Percentiles rank a stretch among this genome's conserved stretches.
phyloP scores from a whole-genome alignment of 1,284 basidiomycete genomes.

The Schizophyllum commune region DNA sequence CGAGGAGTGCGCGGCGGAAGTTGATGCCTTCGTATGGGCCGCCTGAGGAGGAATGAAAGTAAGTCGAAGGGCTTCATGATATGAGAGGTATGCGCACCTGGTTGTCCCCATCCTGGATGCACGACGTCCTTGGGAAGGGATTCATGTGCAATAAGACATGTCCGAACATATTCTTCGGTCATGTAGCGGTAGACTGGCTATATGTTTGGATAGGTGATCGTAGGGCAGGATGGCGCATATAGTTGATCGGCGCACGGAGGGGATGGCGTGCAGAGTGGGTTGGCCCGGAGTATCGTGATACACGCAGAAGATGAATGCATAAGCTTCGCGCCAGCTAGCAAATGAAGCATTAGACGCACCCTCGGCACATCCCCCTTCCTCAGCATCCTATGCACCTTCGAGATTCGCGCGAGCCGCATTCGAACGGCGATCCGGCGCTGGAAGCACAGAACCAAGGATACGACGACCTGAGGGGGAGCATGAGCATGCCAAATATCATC shows the following conservation, averaged over 20 bases:
- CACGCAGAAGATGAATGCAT: slow-evolving; percentile 1
- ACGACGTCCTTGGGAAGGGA: slow-evolving; percentile 63
- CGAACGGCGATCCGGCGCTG: slow-evolving; percentile 62
- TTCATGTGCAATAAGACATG: slow-evolving; percentile 70
- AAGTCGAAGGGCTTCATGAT: background rate
- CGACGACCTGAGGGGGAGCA: slow-evolving; percentile 30
- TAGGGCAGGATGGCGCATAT: background rate
- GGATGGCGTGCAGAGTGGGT: background rate
- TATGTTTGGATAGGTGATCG: background rate
- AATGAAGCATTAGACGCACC: slow-evolving; percentile 31
- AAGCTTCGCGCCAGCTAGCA: background rate
- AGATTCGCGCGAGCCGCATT: slow-evolving; percentile 57
- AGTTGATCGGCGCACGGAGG: background rate
- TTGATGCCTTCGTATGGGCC: slow-evolving; percentile 50
- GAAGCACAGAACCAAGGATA: slow-evolving; percentile 52
- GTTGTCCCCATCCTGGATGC: slow-evolving; percentile 79
- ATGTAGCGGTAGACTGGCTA: slow-evolving; percentile 71
- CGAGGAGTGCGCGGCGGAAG: slow-evolving; percentile 57
- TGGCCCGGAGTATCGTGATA: background rate
- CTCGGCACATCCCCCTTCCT: slow-evolving; percentile 64
- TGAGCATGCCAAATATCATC: no score
- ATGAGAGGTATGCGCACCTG: slow-evolving; percentile 36
- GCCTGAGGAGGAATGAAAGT: slow-evolving; percentile 28
- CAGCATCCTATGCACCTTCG: slow-evolving; percentile 60
- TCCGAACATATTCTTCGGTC: slow-evolving; percentile 70